phyloP scores from a whole-genome alignment of 2,329 filamentous ascomycete species.

The Botryosphaeria agaves region DNA sequence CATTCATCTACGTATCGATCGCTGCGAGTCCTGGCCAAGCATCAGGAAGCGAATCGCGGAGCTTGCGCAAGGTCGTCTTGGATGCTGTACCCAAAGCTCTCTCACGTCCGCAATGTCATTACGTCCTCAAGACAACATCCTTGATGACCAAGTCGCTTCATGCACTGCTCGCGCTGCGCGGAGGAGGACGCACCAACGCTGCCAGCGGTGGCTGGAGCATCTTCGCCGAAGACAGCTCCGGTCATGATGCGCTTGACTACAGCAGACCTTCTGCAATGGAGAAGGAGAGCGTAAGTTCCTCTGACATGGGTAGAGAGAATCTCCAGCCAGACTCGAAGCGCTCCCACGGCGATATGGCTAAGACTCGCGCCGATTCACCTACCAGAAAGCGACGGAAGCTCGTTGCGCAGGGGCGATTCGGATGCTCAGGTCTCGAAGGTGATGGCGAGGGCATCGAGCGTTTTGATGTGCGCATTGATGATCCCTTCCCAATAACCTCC shows the following conservation, averaged over 20 bases:
- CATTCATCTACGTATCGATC: constrained; percentile 51
- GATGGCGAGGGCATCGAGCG: constrained; percentile 26
- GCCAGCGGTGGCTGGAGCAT: constrained; percentile 66
- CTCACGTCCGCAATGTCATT: constrained; percentile 56
- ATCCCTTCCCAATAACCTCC: constrained; percentile 19
- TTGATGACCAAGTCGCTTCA: constrained; percentile 55
- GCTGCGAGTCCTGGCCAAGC: constrained; percentile 20
- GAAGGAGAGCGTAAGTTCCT: constrained; percentile 3
- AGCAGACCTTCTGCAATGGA: constrained; percentile 11
- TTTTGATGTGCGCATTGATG: constrained; percentile 31
- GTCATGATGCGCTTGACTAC: constrained; percentile 32
- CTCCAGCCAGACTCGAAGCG: too few species aligned
- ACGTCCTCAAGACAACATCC: constrained; percentile 48
- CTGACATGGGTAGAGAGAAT: constrained; percentile 5
- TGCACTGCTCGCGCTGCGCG: constrained; percentile 51
- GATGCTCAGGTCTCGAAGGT: constrained; percentile 25
- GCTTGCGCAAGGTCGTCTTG: constrained; percentile 52
- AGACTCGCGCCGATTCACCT: background rate
- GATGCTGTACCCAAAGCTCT: constrained; percentile 71
- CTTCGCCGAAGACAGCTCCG: constrained; percentile 47
- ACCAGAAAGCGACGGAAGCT: constrained; percentile 40
- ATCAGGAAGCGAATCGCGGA: constrained; percentile 23
- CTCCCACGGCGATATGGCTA: constrained; percentile 9
- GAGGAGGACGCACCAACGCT: constrained; percentile 50
- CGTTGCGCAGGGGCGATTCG: constrained; percentile 54